Evolutionary conservation across 1,284 basidiomycete genomes (phyloP), one percentile per base, ranked within the genome.

Genomic region (Ustilago sp.): DNA sequence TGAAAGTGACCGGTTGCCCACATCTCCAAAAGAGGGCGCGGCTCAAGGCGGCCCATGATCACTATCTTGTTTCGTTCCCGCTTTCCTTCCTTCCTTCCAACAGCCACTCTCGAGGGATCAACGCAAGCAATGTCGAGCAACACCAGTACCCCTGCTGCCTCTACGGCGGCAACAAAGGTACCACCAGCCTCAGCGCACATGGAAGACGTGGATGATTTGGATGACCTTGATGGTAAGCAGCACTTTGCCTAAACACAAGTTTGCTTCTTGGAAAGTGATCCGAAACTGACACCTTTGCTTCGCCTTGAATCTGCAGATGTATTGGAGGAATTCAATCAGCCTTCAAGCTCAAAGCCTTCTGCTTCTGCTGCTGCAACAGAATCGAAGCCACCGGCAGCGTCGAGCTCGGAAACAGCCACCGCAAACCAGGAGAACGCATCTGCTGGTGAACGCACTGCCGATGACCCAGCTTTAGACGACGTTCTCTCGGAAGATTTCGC

Each of bases 401-500:
- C 43, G 7, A 43, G 19, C 8, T 19, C 43, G 19, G 43, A 17
- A 45, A 8, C 17, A 45, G 1, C 39, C 7, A 45, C 8, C 43
- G 7, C n/a, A 45, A 45, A 7, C 43, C 13, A 45, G 15, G n/a
- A 57, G 39, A 35, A 35, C 3, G 56, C 32, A 6, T 17, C 59
- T 28, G 59, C 38, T 32, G 60, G 31, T 7, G 57, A 48, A 1
- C 64, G 31, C 8, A 62, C n/a, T 8, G 54, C 63, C 7, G 68
- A 69, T 41, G 73, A 75, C 48, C 71, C 63, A 15, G 71, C 51
- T 9, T 67, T 86, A 31, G 80, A 82, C n/a, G 80, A 79, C 15
- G 61, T 77, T 36, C 69, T 84, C 8, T 77, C 76, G 13, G 66
- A 83, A 47, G 84, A 91, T 59, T 93, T 94, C 81, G 90, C 92